These are phyloP conservation scores for Xylaria grammica DNA, from an alignment of 495 filamentous ascomycete species.

Conservation along the genomic window DNA sequence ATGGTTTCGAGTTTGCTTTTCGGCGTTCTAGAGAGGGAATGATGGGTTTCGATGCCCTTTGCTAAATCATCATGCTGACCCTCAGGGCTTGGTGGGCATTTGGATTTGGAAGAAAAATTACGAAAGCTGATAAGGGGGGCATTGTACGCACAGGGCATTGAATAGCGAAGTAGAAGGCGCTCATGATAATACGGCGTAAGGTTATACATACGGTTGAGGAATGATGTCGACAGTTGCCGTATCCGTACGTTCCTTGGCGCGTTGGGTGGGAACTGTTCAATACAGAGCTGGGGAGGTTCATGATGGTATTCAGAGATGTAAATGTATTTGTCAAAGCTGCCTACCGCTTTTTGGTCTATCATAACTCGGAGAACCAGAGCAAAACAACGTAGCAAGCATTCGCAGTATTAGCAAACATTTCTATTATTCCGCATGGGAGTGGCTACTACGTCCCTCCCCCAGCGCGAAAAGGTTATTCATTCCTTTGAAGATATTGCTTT, in stretches of 20 bases:
- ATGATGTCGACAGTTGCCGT: slow-evolving; percentile 11
- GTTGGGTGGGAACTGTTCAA: slow-evolving; percentile 5
- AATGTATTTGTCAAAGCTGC: slow-evolving; percentile 14
- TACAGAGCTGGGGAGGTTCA: background rate
- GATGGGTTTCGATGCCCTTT: slow-evolving; percentile 20
- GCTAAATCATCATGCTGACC: slow-evolving; percentile 13
- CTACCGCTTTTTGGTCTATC: slow-evolving; percentile 10
- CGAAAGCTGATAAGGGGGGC: slow-evolving; percentile 9
- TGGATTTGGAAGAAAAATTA: slow-evolving; percentile 18
- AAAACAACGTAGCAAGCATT: background rate
- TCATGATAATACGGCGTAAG: slow-evolving; percentile 18
- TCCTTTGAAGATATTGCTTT: background rate
- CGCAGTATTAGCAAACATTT: background rate
- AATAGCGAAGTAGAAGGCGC: slow-evolving; percentile 8
- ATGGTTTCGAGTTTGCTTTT: slow-evolving; percentile 30
- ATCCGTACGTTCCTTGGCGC: background rate
- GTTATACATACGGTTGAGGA: slow-evolving; percentile 3
- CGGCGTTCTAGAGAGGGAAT: slow-evolving; percentile 39
- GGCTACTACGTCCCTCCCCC: background rate
- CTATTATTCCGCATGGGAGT: background rate
- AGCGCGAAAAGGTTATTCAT: background rate
- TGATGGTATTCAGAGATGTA: background rate
- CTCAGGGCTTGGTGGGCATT: slow-evolving; percentile 4
- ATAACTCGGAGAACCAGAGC: slow-evolving; percentile 8
- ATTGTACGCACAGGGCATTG: slow-evolving; percentile 14